phyloP scores from a whole-genome alignment of 2,329 filamentous ascomycete species.

The Xylariales sp. region DNA sequence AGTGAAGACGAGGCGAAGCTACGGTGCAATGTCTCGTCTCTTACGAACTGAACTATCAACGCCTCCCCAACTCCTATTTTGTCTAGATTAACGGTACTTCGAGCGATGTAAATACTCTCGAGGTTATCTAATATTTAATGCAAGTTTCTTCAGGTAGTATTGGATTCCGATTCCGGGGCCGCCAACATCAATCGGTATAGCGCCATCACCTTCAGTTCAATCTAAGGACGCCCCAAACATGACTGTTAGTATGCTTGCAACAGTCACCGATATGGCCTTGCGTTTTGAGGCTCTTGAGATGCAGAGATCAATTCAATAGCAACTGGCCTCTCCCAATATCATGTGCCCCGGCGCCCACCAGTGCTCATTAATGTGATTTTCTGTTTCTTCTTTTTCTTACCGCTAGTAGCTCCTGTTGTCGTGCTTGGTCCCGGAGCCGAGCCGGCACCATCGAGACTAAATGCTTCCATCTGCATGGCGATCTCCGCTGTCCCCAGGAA shows the following conservation, averaged over 20 bases:
- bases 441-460: slow-evolving; percentile 54
- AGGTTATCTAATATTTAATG: slow-evolving; percentile 1
- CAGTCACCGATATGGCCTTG: not conserved
- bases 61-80: not conserved
- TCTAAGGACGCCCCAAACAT: slow-evolving; percentile 17
- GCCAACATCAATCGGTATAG: not conserved
- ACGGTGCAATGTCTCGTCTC: not conserved
- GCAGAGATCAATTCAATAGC: slow-evolving; percentile 1
- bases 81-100: not conserved
- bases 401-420: slow-evolving; percentile 46
- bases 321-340: slow-evolving; percentile 19
- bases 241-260: slow-evolving; percentile 7
- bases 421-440: slow-evolving; percentile 33
- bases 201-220: not conserved
- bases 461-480: slow-evolving; percentile 67
- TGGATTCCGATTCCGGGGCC: slow-evolving; percentile 1
- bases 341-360: slow-evolving; percentile 58
- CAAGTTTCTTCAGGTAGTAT: slow-evolving; percentile 8
- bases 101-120: not conserved
- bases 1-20: not conserved
- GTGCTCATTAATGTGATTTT: slow-evolving; percentile 80
- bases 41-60: not conserved
- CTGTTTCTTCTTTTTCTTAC: slow-evolving; percentile 78
- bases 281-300: not conserved
- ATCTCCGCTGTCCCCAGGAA: slow-evolving; percentile 73